Base-by-base conservation (phyloP, 495 filamentous ascomycete genomes). In the Physcia stellaris region DNA sequence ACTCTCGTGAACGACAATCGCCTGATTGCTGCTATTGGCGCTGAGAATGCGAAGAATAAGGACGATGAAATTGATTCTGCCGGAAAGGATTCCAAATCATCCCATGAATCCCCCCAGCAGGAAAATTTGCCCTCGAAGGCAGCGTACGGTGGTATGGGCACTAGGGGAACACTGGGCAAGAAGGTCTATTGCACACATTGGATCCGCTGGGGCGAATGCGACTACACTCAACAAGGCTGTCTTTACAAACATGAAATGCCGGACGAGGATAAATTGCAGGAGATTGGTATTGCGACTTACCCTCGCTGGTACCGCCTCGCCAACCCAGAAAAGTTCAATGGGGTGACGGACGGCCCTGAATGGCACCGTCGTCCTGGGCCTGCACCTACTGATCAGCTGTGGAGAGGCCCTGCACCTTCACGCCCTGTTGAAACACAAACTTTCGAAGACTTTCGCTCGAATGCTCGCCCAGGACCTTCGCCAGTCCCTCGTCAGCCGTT, bases 181-280 rank as follows among this genome's bases (percentile, higher is more conserved):
- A 94, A 94, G 52, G 60, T 76, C 33, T 90, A 79, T 55, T 93
- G 86, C 61, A 82, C 80, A 24, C 81, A 84, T 55, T 94, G 83
- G 83, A 75, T 93, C 30, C 75, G 79, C 43, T 76, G 77, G 32
- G 86, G 86, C 23, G 73, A 79, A 36, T 94, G 86, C 55, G 80
- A 81, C 49, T 94, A 81, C 57, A 73, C 67, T 26, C 80, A 88
- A 53, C 77, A 86, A 50, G 86, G 86, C 2, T 93, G 86, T 58
- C 66, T 78, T 46, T 94, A 73, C 62, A 82, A 80, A 58, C 86
- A 94, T 51, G 79, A 87, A 50, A 88, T 93, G 75, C 86, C 86
- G 1, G 75, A 80, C 29, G 48, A 46, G 23, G 59, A 54, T 0
- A 78, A 70, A 34, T 66, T 87, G 44, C 58, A 68, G 28, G 56